phyloP scores from a whole-genome alignment of 257 asterid species.

The Avicennia marina region DNA sequence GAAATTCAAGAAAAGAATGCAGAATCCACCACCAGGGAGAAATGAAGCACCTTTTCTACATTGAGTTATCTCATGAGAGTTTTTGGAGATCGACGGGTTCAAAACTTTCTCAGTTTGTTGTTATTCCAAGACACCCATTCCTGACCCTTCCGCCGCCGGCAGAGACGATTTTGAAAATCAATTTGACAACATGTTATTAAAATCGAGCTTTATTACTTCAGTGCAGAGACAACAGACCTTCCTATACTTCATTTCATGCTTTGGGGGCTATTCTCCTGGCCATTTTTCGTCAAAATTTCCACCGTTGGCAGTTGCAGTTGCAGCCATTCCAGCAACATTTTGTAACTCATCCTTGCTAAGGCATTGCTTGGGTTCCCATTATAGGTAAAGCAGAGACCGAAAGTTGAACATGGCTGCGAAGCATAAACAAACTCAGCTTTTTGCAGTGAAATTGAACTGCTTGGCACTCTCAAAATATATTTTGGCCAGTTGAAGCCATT shows the following conservation, averaged over 20 bases:
- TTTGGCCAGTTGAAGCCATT: too few species aligned
- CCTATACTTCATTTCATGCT: slow-evolving; percentile 89
- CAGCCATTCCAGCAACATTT: slow-evolving; percentile 91
- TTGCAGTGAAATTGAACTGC: too few species aligned
- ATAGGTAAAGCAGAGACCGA: slow-evolving; percentile 88
- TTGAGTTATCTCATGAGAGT: slow-evolving; percentile 85
- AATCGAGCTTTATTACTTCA: too few species aligned
- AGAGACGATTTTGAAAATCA: slow-evolving; percentile 9
- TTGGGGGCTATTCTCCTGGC: slow-evolving; percentile 77
- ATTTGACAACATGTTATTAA: neutral
- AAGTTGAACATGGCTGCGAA: slow-evolving; percentile 79
- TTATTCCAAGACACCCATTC: slow-evolving; percentile 79
- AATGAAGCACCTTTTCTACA: slow-evolving; percentile 61
- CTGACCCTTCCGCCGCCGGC: slow-evolving; percentile 90
- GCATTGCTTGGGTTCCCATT: slow-evolving; percentile 67
- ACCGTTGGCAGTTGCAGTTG: slow-evolving; percentile 91
- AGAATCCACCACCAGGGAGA: neutral
- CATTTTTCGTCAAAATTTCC: slow-evolving; percentile 96
- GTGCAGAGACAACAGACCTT: slow-evolving; percentile 40
- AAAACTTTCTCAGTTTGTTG: slow-evolving; percentile 83
- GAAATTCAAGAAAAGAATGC: neutral
- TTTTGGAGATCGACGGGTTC: slow-evolving; percentile 65
- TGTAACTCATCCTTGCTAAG: slow-evolving; percentile 79
- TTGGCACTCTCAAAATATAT: too few species aligned
- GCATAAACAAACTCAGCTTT: neutral